Percentiles rank a stretch among this genome's conserved stretches.
phyloP scores from a whole-genome alignment of 164 flowering plant genomes.

The Saururus chinensis region DNA sequence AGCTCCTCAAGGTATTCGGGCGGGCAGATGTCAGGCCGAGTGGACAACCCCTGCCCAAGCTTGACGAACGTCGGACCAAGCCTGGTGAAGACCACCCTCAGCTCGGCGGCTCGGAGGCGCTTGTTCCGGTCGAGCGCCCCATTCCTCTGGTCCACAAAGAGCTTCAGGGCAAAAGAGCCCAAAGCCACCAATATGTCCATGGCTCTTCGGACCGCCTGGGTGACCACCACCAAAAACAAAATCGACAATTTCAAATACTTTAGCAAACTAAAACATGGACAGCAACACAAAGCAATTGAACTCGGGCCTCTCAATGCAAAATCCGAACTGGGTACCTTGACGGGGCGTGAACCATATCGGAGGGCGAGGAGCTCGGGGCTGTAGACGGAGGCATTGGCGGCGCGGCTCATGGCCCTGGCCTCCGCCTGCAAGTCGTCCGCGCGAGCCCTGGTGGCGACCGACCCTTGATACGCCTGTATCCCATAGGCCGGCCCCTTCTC shows the following conservation, averaged over 20 bases:
- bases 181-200: slow-evolving; percentile 44
- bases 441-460: slow-evolving; percentile 15
- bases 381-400: slow-evolving; percentile 70
- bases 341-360: slow-evolving; percentile 63
- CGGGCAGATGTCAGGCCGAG: slow-evolving; percentile 93
- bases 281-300: not conserved
- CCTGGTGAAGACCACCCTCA: slow-evolving; percentile 48
- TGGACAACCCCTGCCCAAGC: slow-evolving; percentile 90
- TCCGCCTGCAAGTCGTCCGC: slow-evolving; percentile 80
- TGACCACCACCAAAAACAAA: too few relatives aligned
- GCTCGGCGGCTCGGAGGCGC: slow-evolving; percentile 51
- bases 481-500: slow-evolving; percentile 2
- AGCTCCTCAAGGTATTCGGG: slow-evolving; percentile 95
- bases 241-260: not conserved
- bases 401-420: slow-evolving; percentile 80
- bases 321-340: slow-evolving; percentile 33
- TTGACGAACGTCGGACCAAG: slow-evolving; percentile 96
- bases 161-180: slow-evolving; percentile 55
- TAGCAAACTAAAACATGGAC: not conserved
- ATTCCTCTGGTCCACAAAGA: slow-evolving; percentile 56
- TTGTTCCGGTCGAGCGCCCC: slow-evolving; percentile 50
- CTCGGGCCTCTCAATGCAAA: too few relatives aligned
- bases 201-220: slow-evolving; percentile 60
- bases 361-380: slow-evolving; percentile 47
- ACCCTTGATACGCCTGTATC: slow-evolving; percentile 4